Evolutionary conservation across 257 asterid genomes (phyloP), one percentile per base, ranked within the genome.

Genomic region (Salvia miltiorrhiza): DNA sequence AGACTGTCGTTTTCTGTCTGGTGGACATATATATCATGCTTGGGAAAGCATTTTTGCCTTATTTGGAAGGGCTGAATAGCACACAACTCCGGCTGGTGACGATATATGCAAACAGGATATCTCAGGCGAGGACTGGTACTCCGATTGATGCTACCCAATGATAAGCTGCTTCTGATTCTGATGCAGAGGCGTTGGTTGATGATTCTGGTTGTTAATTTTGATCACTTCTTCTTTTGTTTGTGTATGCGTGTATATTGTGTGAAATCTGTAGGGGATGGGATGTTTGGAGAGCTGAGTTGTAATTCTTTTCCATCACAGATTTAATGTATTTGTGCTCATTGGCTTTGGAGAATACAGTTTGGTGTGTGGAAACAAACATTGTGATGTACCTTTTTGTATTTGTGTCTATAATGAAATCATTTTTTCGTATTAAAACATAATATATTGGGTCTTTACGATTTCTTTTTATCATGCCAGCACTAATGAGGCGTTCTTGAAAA

Each of bases 1-100:
- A 94, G 99, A 94, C 96, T 37, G 99, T 94, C 52, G 99, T 94
- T 43, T 94, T 94, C 83, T 94, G 99, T 70, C 93, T 94, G 40
- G 99, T 94, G 17, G 99, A 94, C 81, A 87, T 94, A 50, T 94
- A 94, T 52, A 94, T 94, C 70, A 89, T 90, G 97, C 88, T 94
- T 9, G 99, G 99, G 59, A 94, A 87, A 83, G 88, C 91, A 61
- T 94, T 94, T 74, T 78, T 90, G 81, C 99, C 99, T 37, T 87
- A 90, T 76, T 66, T 94, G 91, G 99, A 91, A 68, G 97, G 96
- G 39, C 90, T 94, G 24, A 94, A 88, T 63, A 89, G 92, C 76
- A 94, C 97, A 2, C 99, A 94, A 71, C 78, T 89, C 43, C 82
- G 97, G 21, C 70, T 94, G 83, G 99, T 94, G 71, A 94, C 97